Percentiles rank a stretch among this genome's conserved stretches.
phyloP scores from a whole-genome alignment of 352 stramenopile genomes.

The Globisporangium yorkense region DNA sequence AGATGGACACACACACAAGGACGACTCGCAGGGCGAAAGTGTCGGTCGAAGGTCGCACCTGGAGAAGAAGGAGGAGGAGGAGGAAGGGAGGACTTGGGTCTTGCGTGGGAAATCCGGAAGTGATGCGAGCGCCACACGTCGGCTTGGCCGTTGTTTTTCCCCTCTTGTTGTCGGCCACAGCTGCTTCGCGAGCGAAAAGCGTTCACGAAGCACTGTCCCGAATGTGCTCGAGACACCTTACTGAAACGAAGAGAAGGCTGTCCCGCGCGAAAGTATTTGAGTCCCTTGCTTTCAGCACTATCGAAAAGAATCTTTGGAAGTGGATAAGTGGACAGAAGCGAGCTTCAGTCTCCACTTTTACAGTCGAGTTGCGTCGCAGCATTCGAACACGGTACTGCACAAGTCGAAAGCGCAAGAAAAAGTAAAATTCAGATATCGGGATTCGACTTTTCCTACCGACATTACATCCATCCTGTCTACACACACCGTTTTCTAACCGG shows the following conservation, averaged over 20 bases:
- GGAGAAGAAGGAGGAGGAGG: background rate
- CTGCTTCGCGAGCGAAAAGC: background rate
- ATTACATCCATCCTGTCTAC: no score
- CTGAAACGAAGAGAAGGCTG: background rate
- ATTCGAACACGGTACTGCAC: background rate
- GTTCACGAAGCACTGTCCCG: background rate
- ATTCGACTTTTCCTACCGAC: no score
- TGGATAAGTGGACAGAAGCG: background rate
- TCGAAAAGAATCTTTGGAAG: background rate
- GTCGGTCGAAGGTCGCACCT: background rate
- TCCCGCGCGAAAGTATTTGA: background rate
- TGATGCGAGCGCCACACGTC: constrained; percentile 4
- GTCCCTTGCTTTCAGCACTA: background rate
- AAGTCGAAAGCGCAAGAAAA: background rate
- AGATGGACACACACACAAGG: background rate
- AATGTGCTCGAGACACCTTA: background rate
- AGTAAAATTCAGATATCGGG: background rate
- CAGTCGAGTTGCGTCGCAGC: no score
- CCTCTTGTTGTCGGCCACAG: background rate
- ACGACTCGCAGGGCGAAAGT: no score
- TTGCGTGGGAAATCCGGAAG: constrained; percentile 9
- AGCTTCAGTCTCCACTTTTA: background rate
- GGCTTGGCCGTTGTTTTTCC: background rate
- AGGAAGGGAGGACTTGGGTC: background rate
- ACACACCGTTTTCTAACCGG: no score